Conservation (phyloP, 225 moss, liverwort and hornwort genomes). For the Polytrichum formosum region DNA sequence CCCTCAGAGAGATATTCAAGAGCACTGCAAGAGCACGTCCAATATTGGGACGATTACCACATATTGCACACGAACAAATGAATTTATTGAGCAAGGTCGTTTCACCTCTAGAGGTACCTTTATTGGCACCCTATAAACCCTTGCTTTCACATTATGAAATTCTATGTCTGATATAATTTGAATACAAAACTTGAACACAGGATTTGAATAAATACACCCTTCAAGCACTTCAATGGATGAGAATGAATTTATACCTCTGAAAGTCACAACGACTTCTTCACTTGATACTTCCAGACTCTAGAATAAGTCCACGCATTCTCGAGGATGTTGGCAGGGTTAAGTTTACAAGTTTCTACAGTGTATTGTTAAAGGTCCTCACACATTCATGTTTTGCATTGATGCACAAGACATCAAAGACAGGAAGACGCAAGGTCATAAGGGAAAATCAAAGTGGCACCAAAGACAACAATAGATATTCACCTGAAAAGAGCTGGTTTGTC, state of each 20-base stretch:
- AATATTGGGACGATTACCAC: not conserved
- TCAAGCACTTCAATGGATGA: too few relatives aligned
- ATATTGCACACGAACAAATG: constrained; percentile 12
- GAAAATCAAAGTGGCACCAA: constrained; percentile 27
- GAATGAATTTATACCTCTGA: not conserved
- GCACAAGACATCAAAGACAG: constrained; percentile 26
- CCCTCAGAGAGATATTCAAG: constrained; percentile 36
- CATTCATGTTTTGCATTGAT: constrained; percentile 2
- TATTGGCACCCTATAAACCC: not conserved
- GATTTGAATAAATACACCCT: too few relatives aligned
- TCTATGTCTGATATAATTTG: too few relatives aligned
- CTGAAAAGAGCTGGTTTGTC: constrained; percentile 30
- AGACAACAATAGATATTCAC: constrained; percentile 38
- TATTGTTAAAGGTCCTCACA: too few relatives aligned
- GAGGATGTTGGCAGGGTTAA: too few relatives aligned
- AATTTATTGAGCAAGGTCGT: constrained; percentile 23
- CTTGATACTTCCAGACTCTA: too few relatives aligned
- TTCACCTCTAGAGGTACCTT: constrained; percentile 35
- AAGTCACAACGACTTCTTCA: not conserved
- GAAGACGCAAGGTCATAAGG: constrained; percentile 16
- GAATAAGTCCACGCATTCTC: too few relatives aligned
- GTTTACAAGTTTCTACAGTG: too few relatives aligned
- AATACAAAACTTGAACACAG: too few relatives aligned
- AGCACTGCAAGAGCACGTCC: constrained; percentile 26
- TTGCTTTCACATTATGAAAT: not conserved